Evolutionary conservation across 106 monocot species (phyloP), one percentile per base, ranked within the genome.

Genomic region (Xerophyta viscosa): DNA sequence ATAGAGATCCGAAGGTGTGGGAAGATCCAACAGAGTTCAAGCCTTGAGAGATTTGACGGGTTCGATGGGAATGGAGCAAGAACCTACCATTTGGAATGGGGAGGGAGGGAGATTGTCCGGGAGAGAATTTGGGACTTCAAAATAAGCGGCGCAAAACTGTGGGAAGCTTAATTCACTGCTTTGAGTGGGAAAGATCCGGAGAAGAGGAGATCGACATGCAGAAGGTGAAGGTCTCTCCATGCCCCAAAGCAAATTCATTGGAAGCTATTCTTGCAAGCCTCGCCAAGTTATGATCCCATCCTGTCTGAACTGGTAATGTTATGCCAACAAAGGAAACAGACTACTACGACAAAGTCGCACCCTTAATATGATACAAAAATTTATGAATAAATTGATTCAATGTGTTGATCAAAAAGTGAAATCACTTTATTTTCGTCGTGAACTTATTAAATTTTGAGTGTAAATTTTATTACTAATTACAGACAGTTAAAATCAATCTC

Each of bases 1-100:
- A 73, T 0, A 50, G 72, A 19, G 72, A 71, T 33, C 43, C 71
- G 6, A 18, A 29, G 42, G 2, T 20, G 9, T 71, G 71, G 71
- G 30, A 24, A 11, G 65, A 71, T 11, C 71, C 71, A 6, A 41
- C 14, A 5, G 22, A 52, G 22, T 61, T 60, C 18, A 12, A 0
- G 6, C 53, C 71, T n/a, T 1, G 71, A 64, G 52, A 29, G 53
- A 6, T 53, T 44, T 44, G 43, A 14, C n/a, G 53, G n/a, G n/a
- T n/a, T n/a, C n/a, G n/a, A n/a, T n/a, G 2, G n/a, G 9, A 30
- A 8, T 15, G 29, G 4, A 7, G 20, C 29, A 53, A 53, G 14
- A 30, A 19, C 17, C 15, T 53, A 4, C 29, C 53, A 5, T 53
- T 53, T 30, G 53, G 53, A 9, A 17, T 19, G 17, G 53, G 53